Conservation (phyloP, 345 rosid species). For the Lepidium africanum region DNA sequence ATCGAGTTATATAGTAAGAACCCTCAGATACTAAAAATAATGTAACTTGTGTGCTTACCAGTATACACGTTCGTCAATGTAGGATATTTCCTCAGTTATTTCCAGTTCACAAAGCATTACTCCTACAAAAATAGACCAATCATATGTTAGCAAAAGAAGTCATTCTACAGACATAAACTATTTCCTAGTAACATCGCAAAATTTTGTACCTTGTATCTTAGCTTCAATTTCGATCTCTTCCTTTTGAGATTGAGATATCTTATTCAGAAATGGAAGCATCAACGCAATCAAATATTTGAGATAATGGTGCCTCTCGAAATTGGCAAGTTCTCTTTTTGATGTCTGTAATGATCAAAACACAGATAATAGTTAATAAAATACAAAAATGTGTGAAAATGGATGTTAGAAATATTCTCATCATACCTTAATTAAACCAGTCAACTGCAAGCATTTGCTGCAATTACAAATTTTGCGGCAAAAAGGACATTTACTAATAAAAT, state of each 20-base stretch:
- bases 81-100: conserved; percentile 35
- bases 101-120: conserved; percentile 27
- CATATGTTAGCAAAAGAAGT: conserved; percentile 11
- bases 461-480: conserved; percentile 73
- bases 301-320: conserved; percentile 45
- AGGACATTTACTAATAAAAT: conserved; percentile 58
- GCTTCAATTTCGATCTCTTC: conserved; percentile 59
- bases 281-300: conserved; percentile 41
- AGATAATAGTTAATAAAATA: neutral
- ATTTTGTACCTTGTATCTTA: conserved; percentile 39
- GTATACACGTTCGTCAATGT: conserved; percentile 63
- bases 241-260: conserved; percentile 41
- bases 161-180: too few relatives aligned
- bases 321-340: conserved; percentile 38
- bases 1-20: neutral
- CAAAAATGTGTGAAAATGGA: neutral
- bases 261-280: conserved; percentile 54
- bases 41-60: conserved; percentile 40
- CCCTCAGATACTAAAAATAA: neutral
- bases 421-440: conserved; percentile 56
- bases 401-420: neutral
- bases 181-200: neutral
- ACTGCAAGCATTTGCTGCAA: conserved; percentile 70
- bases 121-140: conserved; percentile 15
- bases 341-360: conserved; percentile 36